Percentiles rank a stretch among this genome's conserved stretches.
These are phyloP conservation scores for Picochlorum costavermella DNA, from an alignment of 139 green algal species.

Conservation along the genomic window DNA sequence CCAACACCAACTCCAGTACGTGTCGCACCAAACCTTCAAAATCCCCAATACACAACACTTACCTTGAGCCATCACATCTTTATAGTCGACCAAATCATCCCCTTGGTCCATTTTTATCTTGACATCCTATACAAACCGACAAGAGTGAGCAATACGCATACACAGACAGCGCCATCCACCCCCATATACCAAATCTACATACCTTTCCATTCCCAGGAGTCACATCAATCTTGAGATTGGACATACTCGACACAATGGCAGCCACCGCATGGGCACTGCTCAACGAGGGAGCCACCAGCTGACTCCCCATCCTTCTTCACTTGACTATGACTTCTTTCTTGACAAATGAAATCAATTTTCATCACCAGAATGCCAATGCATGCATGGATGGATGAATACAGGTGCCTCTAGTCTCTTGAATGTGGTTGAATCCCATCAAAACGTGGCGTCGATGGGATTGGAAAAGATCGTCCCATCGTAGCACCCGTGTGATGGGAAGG, in stretches of 20 bases:
- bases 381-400: too few relatives aligned
- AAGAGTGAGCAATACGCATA: neutral
- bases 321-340: neutral
- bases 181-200: neutral
- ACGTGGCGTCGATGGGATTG: too few relatives aligned
- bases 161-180: too few relatives aligned
- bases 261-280: neutral
- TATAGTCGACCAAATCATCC: neutral
- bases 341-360: neutral
- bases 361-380: too few relatives aligned
- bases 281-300: neutral
- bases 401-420: too few relatives aligned
- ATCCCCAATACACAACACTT: neutral
- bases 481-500: too few relatives aligned
- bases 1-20: neutral
- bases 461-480: too few relatives aligned
- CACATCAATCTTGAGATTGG: conserved; percentile 1
- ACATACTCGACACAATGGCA: neutral
- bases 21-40: neutral
- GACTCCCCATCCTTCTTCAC: neutral
- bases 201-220: conserved; percentile 1
- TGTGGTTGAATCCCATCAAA: too few relatives aligned
- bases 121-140: neutral
- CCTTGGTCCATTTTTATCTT: neutral
- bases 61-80: neutral